Percentiles rank a stretch among this genome's conserved stretches.
Evolutionary conservation across 139 green algal genomes (phyloP).

Genomic region (Chlamydomonas sphaeroides): DNA sequence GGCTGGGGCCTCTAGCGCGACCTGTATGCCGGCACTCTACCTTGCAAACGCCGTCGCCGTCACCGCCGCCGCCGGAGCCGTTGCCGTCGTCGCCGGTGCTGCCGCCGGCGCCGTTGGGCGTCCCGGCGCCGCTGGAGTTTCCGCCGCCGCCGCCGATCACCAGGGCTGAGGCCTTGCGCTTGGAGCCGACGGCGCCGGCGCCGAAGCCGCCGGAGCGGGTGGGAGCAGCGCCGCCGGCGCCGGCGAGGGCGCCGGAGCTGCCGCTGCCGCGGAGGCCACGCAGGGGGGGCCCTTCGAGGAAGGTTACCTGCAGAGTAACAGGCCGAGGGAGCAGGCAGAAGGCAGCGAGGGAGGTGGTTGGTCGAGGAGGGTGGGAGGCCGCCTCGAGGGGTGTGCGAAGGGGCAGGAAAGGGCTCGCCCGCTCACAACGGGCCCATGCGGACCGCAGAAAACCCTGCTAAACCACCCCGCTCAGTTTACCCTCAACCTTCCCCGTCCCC

Average conservation of each 20-base stretch:
- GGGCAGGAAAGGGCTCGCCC: no score
- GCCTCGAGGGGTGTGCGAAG: no score
- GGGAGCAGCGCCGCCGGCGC: background rate
- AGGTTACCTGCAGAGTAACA: constrained; percentile 5
- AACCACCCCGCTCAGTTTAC: no score
- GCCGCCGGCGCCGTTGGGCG: background rate
- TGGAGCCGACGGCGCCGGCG: background rate
- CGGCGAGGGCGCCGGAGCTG: background rate
- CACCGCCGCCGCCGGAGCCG: background rate
- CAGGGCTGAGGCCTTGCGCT: constrained; percentile 18
- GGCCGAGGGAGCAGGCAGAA: no score
- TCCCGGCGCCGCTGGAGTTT: background rate
- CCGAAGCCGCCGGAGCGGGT: background rate
- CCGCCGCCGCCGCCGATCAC: background rate
- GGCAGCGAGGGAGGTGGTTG: no score
- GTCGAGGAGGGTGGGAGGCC: no score
- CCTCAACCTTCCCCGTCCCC: no score
- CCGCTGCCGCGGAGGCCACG: background rate
- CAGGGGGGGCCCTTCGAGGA: constrained; percentile 15
- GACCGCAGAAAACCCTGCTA: no score
- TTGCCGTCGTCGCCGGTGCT: constrained; percentile 2
- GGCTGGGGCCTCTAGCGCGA: no score
- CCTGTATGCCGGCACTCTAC: no score
- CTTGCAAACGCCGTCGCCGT: constrained; percentile 5
- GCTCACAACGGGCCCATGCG: no score